A percentile compares a stretch with the other conserved stretches of the same genome.
Conservation (phyloP, 768 basidiomycete species). For the Mycena maculata region DNA sequence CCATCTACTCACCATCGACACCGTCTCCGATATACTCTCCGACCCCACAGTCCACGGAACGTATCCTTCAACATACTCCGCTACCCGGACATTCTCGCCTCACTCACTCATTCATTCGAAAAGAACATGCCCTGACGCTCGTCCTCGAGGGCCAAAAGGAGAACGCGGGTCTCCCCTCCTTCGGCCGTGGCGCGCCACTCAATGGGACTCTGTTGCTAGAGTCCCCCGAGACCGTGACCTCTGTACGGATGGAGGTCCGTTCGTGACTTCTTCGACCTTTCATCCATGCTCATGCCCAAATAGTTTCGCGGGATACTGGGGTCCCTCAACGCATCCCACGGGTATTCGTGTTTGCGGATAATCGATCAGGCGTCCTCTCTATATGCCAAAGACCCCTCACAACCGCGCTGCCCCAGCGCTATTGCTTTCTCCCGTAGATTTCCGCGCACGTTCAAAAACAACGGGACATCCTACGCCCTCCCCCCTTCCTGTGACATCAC, state of each 20-base stretch:
- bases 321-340: conserved; percentile 13
- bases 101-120: conserved; percentile 17
- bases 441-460: conserved; percentile 18
- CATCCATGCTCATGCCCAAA: not conserved
- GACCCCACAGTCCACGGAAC: conserved; percentile 4
- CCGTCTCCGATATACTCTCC: conserved; percentile 8
- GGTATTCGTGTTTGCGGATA: conserved; percentile 6
- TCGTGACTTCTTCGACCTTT: not conserved
- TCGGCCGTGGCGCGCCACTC: conserved; percentile 10
- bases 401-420: conserved; percentile 5
- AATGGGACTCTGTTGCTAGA: conserved; percentile 15
- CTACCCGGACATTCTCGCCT: conserved; percentile 1
- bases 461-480: conserved; percentile 6
- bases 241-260: conserved; percentile 10
- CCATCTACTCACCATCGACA: conserved; percentile 2
- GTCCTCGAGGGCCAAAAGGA: conserved; percentile 20
- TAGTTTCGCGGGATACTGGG: conserved; percentile 26
- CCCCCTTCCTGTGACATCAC: conserved; percentile 29
- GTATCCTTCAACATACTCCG: conserved; percentile 13
- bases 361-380: conserved; percentile 4
- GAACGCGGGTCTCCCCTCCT: not conserved
- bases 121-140: conserved; percentile 10
- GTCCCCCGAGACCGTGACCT: conserved; percentile 10
- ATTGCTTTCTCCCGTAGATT: conserved; percentile 19
- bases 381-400: conserved; percentile 6